Evolutionary conservation across 345 rosid genomes (phyloP).

Genomic region (Eucalyptus sp.): DNA sequence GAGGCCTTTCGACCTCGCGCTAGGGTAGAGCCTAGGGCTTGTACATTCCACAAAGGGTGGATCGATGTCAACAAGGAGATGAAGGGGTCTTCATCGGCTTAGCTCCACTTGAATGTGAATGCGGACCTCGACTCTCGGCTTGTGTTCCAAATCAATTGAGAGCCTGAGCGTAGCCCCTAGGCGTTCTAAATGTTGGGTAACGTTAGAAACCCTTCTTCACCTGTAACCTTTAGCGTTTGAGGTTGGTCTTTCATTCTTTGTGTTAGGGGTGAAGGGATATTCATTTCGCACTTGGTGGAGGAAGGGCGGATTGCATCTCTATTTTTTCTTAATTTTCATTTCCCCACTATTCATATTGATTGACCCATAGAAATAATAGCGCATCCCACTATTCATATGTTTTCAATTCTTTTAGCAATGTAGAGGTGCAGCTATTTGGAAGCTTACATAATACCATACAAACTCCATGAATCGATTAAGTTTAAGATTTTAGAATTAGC

Average conservation of each 20-base stretch:
- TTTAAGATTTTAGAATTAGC: background rate
- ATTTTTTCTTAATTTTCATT: background rate
- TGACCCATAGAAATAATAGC: background rate
- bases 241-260: background rate
- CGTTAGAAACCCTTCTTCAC: conserved; percentile 52
- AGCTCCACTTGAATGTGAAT: conserved; percentile 55
- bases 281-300: background rate
- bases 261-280: background rate
- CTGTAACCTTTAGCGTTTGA: background rate
- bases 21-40: background rate
- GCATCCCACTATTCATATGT: background rate
- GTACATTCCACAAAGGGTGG: conserved; percentile 67
- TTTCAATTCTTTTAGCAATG: background rate
- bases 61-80: conserved; percentile 44
- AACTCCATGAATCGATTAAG: background rate
- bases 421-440: fast-evolving
- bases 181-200: conserved; percentile 75
- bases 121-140: conserved; percentile 83
- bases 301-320: background rate
- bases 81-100: conserved; percentile 27
- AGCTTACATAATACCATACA: background rate
- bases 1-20: background rate
- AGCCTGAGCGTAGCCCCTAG: conserved; percentile 73
- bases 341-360: background rate
- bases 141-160: conserved; percentile 86